phyloP scores from a whole-genome alignment of 2,329 filamentous ascomycete species.

The Didymella pomorum region DNA sequence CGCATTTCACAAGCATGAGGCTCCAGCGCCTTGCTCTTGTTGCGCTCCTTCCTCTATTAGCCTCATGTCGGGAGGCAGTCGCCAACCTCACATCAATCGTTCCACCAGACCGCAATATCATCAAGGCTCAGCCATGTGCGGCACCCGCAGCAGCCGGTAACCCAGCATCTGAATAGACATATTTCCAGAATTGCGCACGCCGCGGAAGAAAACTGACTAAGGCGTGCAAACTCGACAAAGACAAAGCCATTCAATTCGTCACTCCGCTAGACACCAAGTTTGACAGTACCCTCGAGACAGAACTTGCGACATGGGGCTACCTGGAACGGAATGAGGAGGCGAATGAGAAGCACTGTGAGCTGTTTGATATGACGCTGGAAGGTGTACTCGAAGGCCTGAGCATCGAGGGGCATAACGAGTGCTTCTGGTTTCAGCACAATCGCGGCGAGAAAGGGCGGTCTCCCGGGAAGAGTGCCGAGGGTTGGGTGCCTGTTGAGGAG shows the following conservation, averaged over 20 bases:
- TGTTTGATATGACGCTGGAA: not conserved
- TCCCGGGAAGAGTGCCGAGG: not conserved
- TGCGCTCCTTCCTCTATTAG: not conserved
- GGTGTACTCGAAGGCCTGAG: not conserved
- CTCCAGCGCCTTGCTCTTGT: not conserved
- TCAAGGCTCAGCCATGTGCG: not conserved
- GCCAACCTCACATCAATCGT: not conserved
- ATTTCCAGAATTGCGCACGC: not conserved
- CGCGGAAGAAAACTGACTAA: not conserved
- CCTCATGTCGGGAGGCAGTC: not conserved
- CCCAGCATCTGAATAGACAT: not conserved
- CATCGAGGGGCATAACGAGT: not conserved
- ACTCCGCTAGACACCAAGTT: not conserved
- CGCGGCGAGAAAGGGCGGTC: not conserved
- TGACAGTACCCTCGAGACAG: slow-evolving; percentile 1
- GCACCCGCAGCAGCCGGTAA: not conserved
- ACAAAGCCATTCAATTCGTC: not conserved
- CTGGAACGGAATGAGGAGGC: not conserved
- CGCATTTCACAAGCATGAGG: not conserved
- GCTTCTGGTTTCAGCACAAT: slow-evolving; percentile 2
- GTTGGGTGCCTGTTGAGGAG: not conserved
- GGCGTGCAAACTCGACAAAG: not conserved
- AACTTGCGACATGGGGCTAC: slow-evolving; percentile 2
- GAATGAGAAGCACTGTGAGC: not conserved
- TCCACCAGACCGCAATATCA: not conserved